Evolutionary conservation across 177 flowering plant species (phyloP), one percentile per base, ranked within the genome.

Genomic region (Vitis hybrid): DNA sequence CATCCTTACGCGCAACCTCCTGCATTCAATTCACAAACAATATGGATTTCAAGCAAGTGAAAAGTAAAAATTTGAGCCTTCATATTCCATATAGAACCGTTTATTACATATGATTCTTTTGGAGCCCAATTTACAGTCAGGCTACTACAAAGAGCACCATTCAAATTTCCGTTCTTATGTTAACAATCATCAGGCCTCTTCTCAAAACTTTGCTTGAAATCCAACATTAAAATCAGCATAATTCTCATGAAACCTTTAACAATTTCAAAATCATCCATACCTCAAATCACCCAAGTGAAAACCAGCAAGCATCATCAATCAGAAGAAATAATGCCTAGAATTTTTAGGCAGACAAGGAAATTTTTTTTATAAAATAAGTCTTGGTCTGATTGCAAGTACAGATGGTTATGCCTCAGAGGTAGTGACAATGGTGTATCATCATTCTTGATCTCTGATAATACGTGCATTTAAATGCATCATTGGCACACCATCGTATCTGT

Each of bases 101-200:
- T 68, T 11, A 71, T 78, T 4, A 56, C 75, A 69, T 71, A 26
- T 4, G 69, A 15, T 54, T 60, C 66, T 68, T 69, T 65, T 72
- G 83, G 81, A 80, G 83, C 83, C 79, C 82, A 66, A 70, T 51
- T 11, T 2, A 2, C 3, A 3, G 18, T 64, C 49, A 75, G 76
- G 70, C 84, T 83, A 14, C 84, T 26, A 81, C 86, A 79, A 73
- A 60, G 21, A 68, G 30, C 77, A 79, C 70, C 74, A 45, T 75
- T 80, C 86, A 79, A 74, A 80, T 80, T 78, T 82, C 85, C 85
- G 80, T 82, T 82, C 85, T 82, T 77, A 26, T 5, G 6, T 48
- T 23, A 34, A 23, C 76, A 79, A 79, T 79, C 81, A 75, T 59
- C 17, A 72, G 81, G 79, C 81, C 19, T 59, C 45, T 18, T 23